Conservation (phyloP, 768 basidiomycete species). For the Sutorius australiensis region DNA sequence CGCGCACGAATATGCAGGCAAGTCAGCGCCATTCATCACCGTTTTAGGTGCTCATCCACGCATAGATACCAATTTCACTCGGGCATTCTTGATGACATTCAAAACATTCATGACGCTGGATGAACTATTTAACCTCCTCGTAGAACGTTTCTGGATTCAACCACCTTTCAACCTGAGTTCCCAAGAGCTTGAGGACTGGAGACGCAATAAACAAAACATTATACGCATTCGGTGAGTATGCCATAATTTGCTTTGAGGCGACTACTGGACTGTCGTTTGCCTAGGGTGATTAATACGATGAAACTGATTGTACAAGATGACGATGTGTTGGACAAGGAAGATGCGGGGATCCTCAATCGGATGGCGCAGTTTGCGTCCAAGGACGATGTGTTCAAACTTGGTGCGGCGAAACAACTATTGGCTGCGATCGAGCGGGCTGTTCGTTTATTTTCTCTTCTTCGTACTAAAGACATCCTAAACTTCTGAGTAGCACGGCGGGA, state of each 20-base stretch:
- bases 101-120: slow-evolving; percentile 59
- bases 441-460: slow-evolving; percentile 24
- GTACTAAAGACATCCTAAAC: background rate
- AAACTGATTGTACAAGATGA: slow-evolving; percentile 57
- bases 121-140: slow-evolving; percentile 52
- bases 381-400: slow-evolving; percentile 37
- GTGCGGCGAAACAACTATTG: slow-evolving; percentile 49
- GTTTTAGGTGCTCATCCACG: slow-evolving; percentile 1
- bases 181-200: slow-evolving; percentile 52
- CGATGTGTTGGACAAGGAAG: slow-evolving; percentile 52
- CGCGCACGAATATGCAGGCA: slow-evolving; percentile 57
- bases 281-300: slow-evolving; percentile 62
- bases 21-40: slow-evolving; percentile 14
- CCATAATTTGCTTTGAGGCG: background rate
- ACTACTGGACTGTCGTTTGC: background rate
- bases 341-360: slow-evolving; percentile 46
- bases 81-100: slow-evolving; percentile 68
- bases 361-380: slow-evolving; percentile 51
- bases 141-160: slow-evolving; percentile 53
- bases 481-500: slow-evolving; percentile 29
- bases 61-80: slow-evolving; percentile 52
- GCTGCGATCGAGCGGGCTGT: slow-evolving; percentile 50
- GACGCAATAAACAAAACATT: slow-evolving; percentile 51
- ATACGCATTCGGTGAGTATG: slow-evolving; percentile 52
- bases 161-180: slow-evolving; percentile 44